phyloP scores from a whole-genome alignment of 352 stramenopile genomes.

The Globisporangium irregulare region DNA sequence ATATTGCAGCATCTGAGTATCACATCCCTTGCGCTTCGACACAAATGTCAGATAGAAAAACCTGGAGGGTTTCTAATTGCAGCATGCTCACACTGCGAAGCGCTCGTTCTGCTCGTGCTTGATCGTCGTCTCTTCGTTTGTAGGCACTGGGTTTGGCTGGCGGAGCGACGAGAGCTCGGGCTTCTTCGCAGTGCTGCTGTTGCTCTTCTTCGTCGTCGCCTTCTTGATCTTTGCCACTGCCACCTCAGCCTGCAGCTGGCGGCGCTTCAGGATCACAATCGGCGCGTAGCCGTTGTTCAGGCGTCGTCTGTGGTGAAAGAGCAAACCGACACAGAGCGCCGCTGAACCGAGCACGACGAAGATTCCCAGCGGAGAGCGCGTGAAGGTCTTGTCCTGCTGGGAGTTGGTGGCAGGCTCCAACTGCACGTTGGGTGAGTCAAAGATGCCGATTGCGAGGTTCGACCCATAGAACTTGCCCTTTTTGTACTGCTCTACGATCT shows the following conservation, averaged over 20 bases:
- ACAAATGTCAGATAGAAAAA: neutral
- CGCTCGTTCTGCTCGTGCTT: constrained; percentile 58
- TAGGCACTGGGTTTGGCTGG: constrained; percentile 29
- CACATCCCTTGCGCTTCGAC: too few relatives aligned
- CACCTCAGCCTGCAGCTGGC: constrained; percentile 29
- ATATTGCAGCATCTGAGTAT: neutral
- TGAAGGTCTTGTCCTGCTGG: constrained; percentile 21
- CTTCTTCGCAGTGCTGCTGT: constrained; percentile 15
- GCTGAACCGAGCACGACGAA: constrained; percentile 43
- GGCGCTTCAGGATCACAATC: constrained; percentile 41
- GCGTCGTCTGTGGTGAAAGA: constrained; percentile 53
- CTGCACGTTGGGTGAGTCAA: constrained; percentile 39
- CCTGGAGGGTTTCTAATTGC: neutral
- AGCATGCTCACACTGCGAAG: constrained; percentile 49
- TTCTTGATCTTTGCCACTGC: constrained; percentile 24
- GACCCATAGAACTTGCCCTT: constrained; percentile 58
- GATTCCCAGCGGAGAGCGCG: constrained; percentile 32
- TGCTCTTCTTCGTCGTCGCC: neutral
- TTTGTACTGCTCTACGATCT: constrained; percentile 60
- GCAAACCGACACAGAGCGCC: constrained; percentile 43
- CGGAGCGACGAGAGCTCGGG: constrained; percentile 27
- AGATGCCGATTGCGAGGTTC: constrained; percentile 63
- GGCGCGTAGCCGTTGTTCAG: constrained; percentile 64
- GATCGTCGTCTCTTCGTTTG: constrained; percentile 41
- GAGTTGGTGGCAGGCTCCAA: constrained; percentile 29